phyloP scores from a whole-genome alignment of 306 rosid species.

The Sophora flavescens region DNA sequence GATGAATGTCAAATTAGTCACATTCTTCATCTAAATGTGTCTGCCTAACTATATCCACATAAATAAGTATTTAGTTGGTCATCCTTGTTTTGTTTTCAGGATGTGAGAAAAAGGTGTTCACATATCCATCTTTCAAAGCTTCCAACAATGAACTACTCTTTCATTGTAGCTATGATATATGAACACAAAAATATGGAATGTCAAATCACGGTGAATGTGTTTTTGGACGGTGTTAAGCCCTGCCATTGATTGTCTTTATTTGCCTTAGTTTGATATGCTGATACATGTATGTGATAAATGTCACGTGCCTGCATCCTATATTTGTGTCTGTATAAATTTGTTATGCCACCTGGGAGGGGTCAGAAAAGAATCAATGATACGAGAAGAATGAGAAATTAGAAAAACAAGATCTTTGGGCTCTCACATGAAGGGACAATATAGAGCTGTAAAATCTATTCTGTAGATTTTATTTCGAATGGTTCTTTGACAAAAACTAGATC shows the following conservation, averaged over 20 bases:
- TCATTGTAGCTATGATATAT: background rate
- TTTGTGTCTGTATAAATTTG: background rate
- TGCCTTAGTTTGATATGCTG: background rate
- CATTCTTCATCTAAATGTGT: background rate
- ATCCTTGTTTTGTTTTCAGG: background rate
- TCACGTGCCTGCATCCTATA: background rate
- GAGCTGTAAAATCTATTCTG: background rate
- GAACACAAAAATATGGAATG: background rate
- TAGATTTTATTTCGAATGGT: background rate
- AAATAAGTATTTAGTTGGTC: background rate
- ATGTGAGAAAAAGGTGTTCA: background rate
- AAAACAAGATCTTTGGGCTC: background rate
- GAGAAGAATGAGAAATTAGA: background rate
- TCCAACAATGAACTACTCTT: background rate
- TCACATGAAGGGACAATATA: background rate
- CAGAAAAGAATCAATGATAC: background rate
- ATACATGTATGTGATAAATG: background rate
- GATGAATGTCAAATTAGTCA: background rate
- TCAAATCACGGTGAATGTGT: background rate
- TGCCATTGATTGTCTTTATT: background rate
- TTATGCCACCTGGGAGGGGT: background rate
- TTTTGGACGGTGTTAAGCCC: background rate
- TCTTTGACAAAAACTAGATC: constrained; percentile 3
- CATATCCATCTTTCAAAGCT: background rate
- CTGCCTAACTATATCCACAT: background rate